These are phyloP conservation scores for Trametes coccinea DNA, from an alignment of 768 basidiomycete genomes.

Conservation along the genomic window DNA sequence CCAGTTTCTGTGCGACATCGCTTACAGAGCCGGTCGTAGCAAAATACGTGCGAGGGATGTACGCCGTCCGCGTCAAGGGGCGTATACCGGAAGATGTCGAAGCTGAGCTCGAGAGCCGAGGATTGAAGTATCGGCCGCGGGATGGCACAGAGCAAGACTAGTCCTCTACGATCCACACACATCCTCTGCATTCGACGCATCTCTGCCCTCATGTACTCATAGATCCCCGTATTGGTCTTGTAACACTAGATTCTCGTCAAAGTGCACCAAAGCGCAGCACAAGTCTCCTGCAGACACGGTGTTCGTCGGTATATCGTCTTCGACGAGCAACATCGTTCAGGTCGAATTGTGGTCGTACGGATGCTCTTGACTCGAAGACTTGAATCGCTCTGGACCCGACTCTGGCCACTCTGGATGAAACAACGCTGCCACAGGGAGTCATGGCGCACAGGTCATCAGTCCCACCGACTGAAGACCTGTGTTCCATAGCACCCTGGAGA, in stretches of 20 bases:
- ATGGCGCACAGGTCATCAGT: slow-evolving; percentile 11
- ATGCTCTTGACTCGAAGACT: too few relatives aligned
- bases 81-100: slow-evolving; percentile 86
- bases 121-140: slow-evolving; percentile 82
- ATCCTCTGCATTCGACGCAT: background rate
- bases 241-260: background rate
- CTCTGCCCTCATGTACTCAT: background rate
- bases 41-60: slow-evolving; percentile 89
- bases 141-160: slow-evolving; percentile 62
- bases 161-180: background rate
- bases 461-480: slow-evolving; percentile 6
- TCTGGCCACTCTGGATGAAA: too few relatives aligned
- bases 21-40: slow-evolving; percentile 45
- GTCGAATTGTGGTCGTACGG: too few relatives aligned
- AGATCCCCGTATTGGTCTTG: background rate
- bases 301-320: too few relatives aligned
- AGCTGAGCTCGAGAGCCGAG: slow-evolving; percentile 71
- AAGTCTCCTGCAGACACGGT: too few relatives aligned
- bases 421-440: background rate
- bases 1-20: too few relatives aligned
- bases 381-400: too few relatives aligned
- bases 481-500: background rate
- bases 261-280: too few relatives aligned
- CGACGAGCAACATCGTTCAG: too few relatives aligned
- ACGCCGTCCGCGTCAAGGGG: slow-evolving; percentile 87